These are phyloP conservation scores for Pugionium dolabratum DNA, from an alignment of 345 rosid genomes.

Conservation along the genomic window DNA sequence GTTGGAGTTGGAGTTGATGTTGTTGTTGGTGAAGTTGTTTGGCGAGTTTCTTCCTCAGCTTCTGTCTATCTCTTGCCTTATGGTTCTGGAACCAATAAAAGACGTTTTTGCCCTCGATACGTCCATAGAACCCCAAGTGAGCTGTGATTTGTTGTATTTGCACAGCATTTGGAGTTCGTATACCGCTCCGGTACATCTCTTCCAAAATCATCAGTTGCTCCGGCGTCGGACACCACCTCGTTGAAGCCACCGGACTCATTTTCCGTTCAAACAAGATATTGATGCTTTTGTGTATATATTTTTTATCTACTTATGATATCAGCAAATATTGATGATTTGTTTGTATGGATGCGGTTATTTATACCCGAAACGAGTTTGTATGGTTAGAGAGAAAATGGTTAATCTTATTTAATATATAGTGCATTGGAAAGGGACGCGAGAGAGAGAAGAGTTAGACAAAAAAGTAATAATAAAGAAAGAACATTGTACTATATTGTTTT, in stretches of 20 bases:
- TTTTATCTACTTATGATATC: neutral
- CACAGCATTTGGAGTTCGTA: slow-evolving; percentile 77
- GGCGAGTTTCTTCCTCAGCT: slow-evolving; percentile 69
- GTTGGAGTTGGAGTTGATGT: slow-evolving; percentile 43
- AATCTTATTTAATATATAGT: slow-evolving; percentile 14
- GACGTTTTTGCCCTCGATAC: slow-evolving; percentile 90
- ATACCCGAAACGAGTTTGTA: slow-evolving; percentile 21
- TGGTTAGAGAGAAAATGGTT: slow-evolving; percentile 23
- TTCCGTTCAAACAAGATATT: slow-evolving; percentile 10
- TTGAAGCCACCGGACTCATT: slow-evolving; percentile 70
- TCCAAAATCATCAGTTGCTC: slow-evolving; percentile 91
- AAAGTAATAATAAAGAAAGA: slow-evolving; percentile 42
- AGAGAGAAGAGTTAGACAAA: slow-evolving; percentile 42
- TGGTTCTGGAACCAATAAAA: slow-evolving; percentile 99
- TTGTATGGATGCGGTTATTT: slow-evolving; percentile 32
- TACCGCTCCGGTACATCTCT: slow-evolving; percentile 80
- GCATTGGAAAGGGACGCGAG: slow-evolving; percentile 40
- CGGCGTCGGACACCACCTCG: slow-evolving; percentile 98
- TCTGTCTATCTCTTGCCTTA: slow-evolving; percentile 90
- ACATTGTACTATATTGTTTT: slow-evolving; percentile 32
- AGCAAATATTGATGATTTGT: neutral
- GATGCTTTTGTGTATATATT: neutral
- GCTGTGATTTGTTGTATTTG: slow-evolving; percentile 88
- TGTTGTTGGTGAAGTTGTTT: slow-evolving; percentile 72
- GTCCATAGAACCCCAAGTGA: slow-evolving; percentile 71